These are phyloP conservation scores for Vaccinium myrtillus DNA, from an alignment of 148 eudicot genomes.

Conservation along the genomic window DNA sequence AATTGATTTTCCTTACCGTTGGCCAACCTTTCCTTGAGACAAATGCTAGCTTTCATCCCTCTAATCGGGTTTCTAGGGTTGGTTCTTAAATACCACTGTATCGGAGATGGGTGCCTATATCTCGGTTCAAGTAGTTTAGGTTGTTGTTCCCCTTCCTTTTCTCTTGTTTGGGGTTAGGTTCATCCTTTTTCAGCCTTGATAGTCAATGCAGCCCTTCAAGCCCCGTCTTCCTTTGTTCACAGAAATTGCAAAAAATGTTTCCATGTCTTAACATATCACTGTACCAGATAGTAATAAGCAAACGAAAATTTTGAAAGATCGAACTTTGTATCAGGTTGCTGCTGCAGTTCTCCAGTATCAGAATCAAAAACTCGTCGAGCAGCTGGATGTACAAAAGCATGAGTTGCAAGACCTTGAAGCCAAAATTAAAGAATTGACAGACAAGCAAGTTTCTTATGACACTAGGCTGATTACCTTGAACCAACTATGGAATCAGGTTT, in stretches of 20 bases:
- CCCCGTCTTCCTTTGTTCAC: neutral
- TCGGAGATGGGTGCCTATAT: neutral
- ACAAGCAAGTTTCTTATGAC: slow-evolving; percentile 78
- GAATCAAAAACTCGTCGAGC: slow-evolving; percentile 91
- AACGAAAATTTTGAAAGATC: slow-evolving; percentile 2
- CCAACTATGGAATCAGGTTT: slow-evolving; percentile 82
- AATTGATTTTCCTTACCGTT: neutral
- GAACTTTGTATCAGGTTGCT: slow-evolving; percentile 60
- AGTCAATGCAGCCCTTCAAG: neutral
- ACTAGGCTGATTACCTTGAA: slow-evolving; percentile 57
- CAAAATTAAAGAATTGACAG: slow-evolving; percentile 69
- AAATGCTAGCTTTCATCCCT: neutral
- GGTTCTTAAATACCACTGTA: neutral
- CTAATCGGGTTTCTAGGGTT: neutral
- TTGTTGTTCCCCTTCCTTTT: neutral
- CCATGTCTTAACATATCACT: neutral
- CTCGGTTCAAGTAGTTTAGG: neutral
- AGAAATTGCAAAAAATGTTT: neutral
- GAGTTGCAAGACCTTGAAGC: slow-evolving; percentile 78
- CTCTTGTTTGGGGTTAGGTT: neutral
- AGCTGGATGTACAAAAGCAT: slow-evolving; percentile 79
- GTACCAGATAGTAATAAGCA: neutral
- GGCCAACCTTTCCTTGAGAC: neutral
- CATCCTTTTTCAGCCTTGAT: neutral
- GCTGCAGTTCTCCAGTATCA: slow-evolving; percentile 87